These are phyloP conservation scores for Claviceps africana DNA, from an alignment of 2,329 filamentous ascomycete genomes.

Conservation along the genomic window DNA sequence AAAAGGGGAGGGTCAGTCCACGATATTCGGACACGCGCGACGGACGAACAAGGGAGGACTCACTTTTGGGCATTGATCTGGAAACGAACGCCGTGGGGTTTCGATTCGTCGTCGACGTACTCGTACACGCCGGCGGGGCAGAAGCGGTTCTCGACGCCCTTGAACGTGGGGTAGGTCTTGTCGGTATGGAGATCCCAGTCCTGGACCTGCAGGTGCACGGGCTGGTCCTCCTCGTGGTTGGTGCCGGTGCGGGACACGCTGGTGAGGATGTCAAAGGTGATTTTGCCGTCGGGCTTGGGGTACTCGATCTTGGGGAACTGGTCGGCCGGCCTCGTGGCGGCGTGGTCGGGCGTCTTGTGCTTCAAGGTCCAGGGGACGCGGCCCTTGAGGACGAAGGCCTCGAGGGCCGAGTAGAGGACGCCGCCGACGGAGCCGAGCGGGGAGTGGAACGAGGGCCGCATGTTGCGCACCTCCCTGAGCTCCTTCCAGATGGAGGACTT, in stretches of 20 bases:
- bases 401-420: constrained; percentile 81
- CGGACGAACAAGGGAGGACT: constrained; percentile 26
- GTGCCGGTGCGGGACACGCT: constrained; percentile 91
- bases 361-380: constrained; percentile 83
- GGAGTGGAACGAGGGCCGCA: constrained; percentile 86
- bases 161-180: constrained; percentile 71
- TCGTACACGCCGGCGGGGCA: constrained; percentile 97
- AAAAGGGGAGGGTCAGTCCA: too few relatives aligned
- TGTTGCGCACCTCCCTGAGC: constrained; percentile 88
- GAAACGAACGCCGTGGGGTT: constrained; percentile 80
- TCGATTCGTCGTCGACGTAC: constrained; percentile 84
- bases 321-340: constrained; percentile 66
- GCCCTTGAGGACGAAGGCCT: constrained; percentile 78
- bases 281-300: constrained; percentile 86
- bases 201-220: constrained; percentile 84
- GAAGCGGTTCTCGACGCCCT: constrained; percentile 91
- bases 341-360: constrained; percentile 66
- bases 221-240: constrained; percentile 97
- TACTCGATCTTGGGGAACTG: constrained; percentile 84
- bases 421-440: constrained; percentile 82
- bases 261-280: constrained; percentile 92
- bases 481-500: constrained; percentile 87
- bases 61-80: constrained; percentile 97
- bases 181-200: constrained; percentile 88
- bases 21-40: too few relatives aligned